These are phyloP conservation scores for Wallacemonas sp. DNA, from an alignment of 208 protist genomes.

Conservation along the genomic window DNA sequence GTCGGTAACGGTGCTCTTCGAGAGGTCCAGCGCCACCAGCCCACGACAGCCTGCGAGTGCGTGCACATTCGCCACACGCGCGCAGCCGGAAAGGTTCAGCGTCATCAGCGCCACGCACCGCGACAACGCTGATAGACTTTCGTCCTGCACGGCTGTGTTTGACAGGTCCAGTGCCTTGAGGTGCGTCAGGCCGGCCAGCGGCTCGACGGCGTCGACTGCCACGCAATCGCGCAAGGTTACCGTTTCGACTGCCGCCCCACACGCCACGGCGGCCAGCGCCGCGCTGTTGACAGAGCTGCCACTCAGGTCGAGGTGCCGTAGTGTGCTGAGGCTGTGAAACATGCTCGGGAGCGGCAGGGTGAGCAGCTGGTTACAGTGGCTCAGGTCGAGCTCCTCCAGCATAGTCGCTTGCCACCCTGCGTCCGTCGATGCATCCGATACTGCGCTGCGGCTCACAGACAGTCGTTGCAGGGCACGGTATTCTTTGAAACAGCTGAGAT, in stretches of 20 bases:
- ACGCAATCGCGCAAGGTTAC: conserved; percentile 10
- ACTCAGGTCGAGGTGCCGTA: conserved; percentile 4
- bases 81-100: conserved; percentile 34
- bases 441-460: neutral
- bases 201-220: conserved; percentile 5
- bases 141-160: conserved; percentile 22
- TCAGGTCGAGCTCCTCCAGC: conserved; percentile 12
- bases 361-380: neutral
- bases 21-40: conserved; percentile 22
- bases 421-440: neutral
- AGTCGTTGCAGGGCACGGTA: conserved; percentile 10
- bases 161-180: conserved; percentile 25
- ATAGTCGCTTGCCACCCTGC: neutral
- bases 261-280: conserved; percentile 1
- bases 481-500: conserved; percentile 4
- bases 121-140: conserved; percentile 18
- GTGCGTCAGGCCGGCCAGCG: conserved; percentile 16
- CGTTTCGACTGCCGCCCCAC: neutral
- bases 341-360: neutral
- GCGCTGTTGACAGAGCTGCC: neutral
- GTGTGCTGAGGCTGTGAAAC: neutral
- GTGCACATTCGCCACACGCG: conserved; percentile 17
- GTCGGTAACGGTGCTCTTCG: conserved; percentile 30
- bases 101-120: conserved; percentile 22
- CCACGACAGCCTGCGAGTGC: conserved; percentile 18